Evolutionary conservation across 495 filamentous ascomycete species (phyloP).

Genomic region (Immersiella caudata): DNA sequence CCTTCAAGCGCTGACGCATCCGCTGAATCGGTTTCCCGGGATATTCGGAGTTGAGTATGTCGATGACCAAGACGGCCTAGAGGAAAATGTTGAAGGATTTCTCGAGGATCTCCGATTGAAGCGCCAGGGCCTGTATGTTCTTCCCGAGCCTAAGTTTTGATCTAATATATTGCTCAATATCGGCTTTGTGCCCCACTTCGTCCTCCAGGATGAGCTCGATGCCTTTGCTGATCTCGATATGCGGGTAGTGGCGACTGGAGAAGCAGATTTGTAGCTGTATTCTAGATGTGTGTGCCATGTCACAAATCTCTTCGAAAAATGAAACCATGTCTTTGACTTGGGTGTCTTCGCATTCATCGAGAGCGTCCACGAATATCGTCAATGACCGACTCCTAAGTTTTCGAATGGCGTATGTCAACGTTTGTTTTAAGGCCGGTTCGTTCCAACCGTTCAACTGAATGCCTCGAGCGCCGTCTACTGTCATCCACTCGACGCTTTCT

Average conservation of each 20-base stretch:
- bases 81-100: conserved; percentile 51
- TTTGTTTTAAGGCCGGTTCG: conserved; percentile 22
- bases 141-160: conserved; percentile 21
- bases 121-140: conserved; percentile 30
- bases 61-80: conserved; percentile 50
- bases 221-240: conserved; percentile 43
- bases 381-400: conserved; percentile 18
- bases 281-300: conserved; percentile 6
- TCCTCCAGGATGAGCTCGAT: conserved; percentile 31
- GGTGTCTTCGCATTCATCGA: conserved; percentile 43
- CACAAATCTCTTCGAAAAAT: conserved; percentile 40
- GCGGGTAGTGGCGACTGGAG: conserved; percentile 56
- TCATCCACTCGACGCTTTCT: conserved; percentile 22
- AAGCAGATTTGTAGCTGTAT: conserved; percentile 43
- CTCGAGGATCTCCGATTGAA: conserved; percentile 34
- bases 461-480: conserved; percentile 16
- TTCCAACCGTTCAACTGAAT: conserved; percentile 22
- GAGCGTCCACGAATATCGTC: conserved; percentile 43
- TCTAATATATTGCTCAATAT: conserved; percentile 29
- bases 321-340: conserved; percentile 38
- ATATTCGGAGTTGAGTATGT: conserved; percentile 47
- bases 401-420: conserved; percentile 6
- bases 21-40: conserved; percentile 17
- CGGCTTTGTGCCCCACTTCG: conserved; percentile 25
- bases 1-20: conserved; percentile 21